Conservation (phyloP, 352 stramenopile genomes). For the Pythium coloratum region DNA sequence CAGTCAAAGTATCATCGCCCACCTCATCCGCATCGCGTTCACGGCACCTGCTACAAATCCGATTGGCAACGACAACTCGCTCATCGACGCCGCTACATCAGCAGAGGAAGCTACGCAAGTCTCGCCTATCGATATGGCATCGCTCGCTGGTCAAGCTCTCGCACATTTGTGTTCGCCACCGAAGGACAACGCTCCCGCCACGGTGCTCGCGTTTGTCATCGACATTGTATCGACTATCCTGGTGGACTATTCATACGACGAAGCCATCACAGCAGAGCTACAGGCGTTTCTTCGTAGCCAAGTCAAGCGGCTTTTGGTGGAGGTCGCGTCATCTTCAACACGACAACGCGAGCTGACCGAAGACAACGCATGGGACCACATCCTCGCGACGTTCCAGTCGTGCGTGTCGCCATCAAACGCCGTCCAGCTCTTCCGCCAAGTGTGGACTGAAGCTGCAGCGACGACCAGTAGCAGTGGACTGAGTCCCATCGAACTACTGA, state of each 20-base stretch:
- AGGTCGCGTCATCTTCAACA: not conserved
- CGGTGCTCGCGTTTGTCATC: not conserved
- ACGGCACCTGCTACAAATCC: not conserved
- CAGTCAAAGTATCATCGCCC: constrained; percentile 10
- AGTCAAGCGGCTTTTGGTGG: constrained; percentile 3
- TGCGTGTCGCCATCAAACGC: constrained; percentile 14
- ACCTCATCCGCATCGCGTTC: constrained; percentile 32
- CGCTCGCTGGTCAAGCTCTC: not conserved
- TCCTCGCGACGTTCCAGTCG: constrained; percentile 24
- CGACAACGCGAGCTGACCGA: too few relatives aligned
- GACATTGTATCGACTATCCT: not conserved
- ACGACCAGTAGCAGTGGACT: not conserved
- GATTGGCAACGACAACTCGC: not conserved
- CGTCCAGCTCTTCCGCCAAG: constrained; percentile 16
- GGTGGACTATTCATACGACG: not conserved
- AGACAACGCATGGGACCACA: constrained; percentile 9
- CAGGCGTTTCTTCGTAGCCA: constrained; percentile 5
- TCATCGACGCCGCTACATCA: not conserved
- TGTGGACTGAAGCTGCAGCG: constrained; percentile 6
- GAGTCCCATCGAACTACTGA: constrained; percentile 12
- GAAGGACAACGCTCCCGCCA: not conserved
- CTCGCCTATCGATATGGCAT: not conserved
- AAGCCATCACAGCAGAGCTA: not conserved
- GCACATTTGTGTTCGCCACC: not conserved
- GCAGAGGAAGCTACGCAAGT: not conserved